A percentile compares a stretch with the other conserved stretches of the same genome.
These are phyloP conservation scores for Phaeolepiota aurea DNA, from an alignment of 768 basidiomycete genomes.

Conservation along the genomic window DNA sequence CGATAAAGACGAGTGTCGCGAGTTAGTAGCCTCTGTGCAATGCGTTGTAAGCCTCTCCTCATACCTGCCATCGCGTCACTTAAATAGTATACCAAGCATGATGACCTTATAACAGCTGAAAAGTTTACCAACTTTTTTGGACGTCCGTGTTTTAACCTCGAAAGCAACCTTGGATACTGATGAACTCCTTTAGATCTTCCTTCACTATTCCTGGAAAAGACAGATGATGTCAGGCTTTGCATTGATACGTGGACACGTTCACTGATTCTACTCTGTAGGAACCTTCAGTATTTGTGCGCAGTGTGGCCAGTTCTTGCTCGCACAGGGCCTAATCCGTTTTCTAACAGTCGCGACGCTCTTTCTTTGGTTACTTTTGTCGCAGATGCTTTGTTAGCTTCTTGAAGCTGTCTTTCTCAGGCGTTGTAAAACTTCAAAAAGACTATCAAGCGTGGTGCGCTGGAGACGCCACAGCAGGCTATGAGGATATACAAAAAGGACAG, in stretches of 20 bases:
- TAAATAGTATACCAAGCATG: conserved; percentile 22
- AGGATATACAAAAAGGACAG: conserved; percentile 40
- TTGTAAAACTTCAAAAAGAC: conserved; percentile 58
- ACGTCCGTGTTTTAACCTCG: conserved; percentile 33
- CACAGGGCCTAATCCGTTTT: too few relatives aligned
- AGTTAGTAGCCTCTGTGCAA: conserved; percentile 39
- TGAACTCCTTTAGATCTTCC: conserved; percentile 33
- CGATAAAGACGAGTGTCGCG: conserved; percentile 30
- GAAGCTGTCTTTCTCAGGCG: conserved; percentile 69
- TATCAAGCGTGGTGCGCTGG: conserved; percentile 58
- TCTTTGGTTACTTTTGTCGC: conserved; percentile 77
- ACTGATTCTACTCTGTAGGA: conserved; percentile 13
- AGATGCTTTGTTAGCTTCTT: conserved; percentile 67
- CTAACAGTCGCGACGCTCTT: conserved; percentile 71
- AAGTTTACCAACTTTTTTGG: conserved; percentile 58
- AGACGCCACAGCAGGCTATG: conserved; percentile 38
- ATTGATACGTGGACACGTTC: not conserved
- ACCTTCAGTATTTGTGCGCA: conserved; percentile 21
- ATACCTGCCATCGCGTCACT: too few relatives aligned
- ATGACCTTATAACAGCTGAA: conserved; percentile 43
- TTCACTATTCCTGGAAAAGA: conserved; percentile 50
- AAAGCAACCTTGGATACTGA: too few relatives aligned
- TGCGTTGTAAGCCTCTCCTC: conserved; percentile 13
- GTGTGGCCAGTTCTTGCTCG: too few relatives aligned
- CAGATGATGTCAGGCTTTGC: conserved; percentile 46